Conservation (phyloP, 2,329 filamentous ascomycete species). For the Simplicillium sp. region DNA sequence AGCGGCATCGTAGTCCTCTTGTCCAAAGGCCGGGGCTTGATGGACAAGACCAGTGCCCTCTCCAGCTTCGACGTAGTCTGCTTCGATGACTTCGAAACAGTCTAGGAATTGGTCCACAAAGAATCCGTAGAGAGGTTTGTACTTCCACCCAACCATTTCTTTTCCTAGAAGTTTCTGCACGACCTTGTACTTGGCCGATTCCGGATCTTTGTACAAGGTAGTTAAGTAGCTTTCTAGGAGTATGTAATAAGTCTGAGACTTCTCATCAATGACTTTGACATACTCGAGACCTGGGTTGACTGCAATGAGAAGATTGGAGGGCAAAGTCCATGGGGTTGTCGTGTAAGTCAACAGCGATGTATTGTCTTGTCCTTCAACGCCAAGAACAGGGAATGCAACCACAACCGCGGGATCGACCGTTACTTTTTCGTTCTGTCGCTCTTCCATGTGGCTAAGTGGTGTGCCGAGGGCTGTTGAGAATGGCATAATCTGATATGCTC, state of each 20-base stretch:
- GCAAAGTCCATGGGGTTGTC: constrained; percentile 72
- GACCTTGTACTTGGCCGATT: constrained; percentile 67
- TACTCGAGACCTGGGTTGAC: constrained; percentile 73
- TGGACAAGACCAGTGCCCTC: constrained; percentile 70
- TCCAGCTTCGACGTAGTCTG: constrained; percentile 61
- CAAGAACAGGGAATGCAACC: constrained; percentile 59
- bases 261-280: constrained; percentile 60
- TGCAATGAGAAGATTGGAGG: constrained; percentile 65
- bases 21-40: constrained; percentile 65
- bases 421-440: constrained; percentile 67
- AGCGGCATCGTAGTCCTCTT: constrained; percentile 66
- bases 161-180: constrained; percentile 57
- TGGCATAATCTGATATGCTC: constrained; percentile 66
- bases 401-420: constrained; percentile 66
- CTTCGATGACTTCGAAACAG: constrained; percentile 57
- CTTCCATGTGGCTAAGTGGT: constrained; percentile 66
- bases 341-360: constrained; percentile 47
- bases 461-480: constrained; percentile 68
- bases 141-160: constrained; percentile 62
- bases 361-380: constrained; percentile 51
- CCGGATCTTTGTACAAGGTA: constrained; percentile 67
- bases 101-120: constrained; percentile 64
- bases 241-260: constrained; percentile 57
- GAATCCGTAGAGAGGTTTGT: constrained; percentile 63
- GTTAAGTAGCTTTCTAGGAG: constrained; percentile 57